These are phyloP conservation scores for Colletotrichum camelliae DNA, from an alignment of 2,329 filamentous ascomycete species.

Conservation along the genomic window DNA sequence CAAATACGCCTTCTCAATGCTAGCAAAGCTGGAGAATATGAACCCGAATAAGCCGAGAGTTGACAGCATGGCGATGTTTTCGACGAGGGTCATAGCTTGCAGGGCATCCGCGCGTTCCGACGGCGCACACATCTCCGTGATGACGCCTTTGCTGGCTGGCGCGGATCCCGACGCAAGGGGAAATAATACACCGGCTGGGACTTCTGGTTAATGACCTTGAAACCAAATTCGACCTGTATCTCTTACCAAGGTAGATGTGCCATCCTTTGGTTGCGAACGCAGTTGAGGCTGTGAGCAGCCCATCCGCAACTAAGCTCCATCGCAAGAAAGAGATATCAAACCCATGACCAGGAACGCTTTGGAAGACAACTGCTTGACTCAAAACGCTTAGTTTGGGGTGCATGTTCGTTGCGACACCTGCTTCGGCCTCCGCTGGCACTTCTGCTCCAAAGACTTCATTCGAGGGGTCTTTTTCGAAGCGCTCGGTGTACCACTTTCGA, in stretches of 20 bases:
- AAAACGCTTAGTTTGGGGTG: neutral
- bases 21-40: neutral
- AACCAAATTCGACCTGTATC: rapidly evolving
- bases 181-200: neutral
- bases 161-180: neutral
- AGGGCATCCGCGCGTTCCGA: neutral
- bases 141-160: neutral
- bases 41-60: neutral
- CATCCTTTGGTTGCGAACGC: neutral
- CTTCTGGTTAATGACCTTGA: neutral
- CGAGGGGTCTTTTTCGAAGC: neutral
- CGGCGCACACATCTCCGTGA: neutral
- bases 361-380: neutral
- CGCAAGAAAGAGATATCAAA: neutral
- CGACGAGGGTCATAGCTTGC: neutral
- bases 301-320: neutral
- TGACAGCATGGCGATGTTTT: neutral
- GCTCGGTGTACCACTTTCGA: neutral
- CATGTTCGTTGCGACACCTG: neutral
- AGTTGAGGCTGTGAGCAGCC: neutral
- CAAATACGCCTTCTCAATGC: neutral
- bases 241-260: neutral
- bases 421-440: neutral
- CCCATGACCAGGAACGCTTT: neutral
- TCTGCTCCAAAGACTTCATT: neutral